Evolutionary conservation across 306 rosid genomes (phyloP).

Genomic region (Dalbergia cochinchinensis): DNA sequence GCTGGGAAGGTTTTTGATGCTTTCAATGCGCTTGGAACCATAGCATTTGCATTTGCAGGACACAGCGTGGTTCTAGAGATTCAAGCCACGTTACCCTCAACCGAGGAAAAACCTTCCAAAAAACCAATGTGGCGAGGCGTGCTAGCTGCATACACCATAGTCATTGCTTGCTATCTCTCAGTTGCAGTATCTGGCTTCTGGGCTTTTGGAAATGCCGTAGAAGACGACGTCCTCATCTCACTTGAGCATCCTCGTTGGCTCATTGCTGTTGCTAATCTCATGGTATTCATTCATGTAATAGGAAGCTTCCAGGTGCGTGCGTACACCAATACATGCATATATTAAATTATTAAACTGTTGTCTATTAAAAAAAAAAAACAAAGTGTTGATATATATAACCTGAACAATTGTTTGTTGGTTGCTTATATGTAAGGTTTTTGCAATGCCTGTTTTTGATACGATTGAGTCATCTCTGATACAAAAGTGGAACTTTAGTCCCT

Average conservation of each 20-base stretch:
- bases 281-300: slow-evolving; percentile 76
- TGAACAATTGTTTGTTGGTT: not conserved
- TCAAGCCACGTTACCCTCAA: slow-evolving; percentile 81
- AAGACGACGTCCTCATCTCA: slow-evolving; percentile 75
- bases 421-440: slow-evolving; percentile 52
- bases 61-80: slow-evolving; percentile 74
- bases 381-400: too few relatives aligned
- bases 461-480: slow-evolving; percentile 60
- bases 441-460: slow-evolving; percentile 72
- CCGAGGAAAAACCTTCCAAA: slow-evolving; percentile 61
- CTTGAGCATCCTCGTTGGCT: slow-evolving; percentile 64
- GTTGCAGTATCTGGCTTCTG: slow-evolving; percentile 71
- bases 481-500: slow-evolving; percentile 42
- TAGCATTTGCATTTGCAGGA: slow-evolving; percentile 78
- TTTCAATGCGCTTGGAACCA: slow-evolving; percentile 67
- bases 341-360: too few relatives aligned
- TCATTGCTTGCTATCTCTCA: slow-evolving; percentile 54
- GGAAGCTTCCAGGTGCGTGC: slow-evolving; percentile 73
- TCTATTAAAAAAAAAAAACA: too few relatives aligned
- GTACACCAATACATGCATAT: too few relatives aligned
- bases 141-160: slow-evolving; percentile 57
- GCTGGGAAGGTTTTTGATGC: slow-evolving; percentile 52
- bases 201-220: slow-evolving; percentile 68
- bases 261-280: slow-evolving; percentile 63
- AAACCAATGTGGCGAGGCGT: slow-evolving; percentile 79